Conservation (phyloP, 768 basidiomycete species). For the Boletus rex-veris region DNA sequence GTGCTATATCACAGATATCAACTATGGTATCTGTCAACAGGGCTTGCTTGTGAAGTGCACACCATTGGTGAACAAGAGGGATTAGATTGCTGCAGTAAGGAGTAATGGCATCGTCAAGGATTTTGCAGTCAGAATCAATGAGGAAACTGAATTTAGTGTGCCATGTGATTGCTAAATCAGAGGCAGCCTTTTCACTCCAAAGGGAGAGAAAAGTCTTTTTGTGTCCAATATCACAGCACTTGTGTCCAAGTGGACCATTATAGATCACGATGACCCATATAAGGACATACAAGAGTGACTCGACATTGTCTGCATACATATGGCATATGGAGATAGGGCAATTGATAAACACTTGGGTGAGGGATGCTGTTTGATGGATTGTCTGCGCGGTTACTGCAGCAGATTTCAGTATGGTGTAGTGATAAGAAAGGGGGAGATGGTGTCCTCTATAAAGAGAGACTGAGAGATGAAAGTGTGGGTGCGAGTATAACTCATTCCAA, state of each 20-base stretch:
- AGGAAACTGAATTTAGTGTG: background rate
- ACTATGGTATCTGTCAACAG: too few species aligned
- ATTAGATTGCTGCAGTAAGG: background rate
- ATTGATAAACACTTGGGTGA: too few species aligned
- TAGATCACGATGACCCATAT: background rate
- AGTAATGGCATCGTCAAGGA: background rate
- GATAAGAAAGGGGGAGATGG: too few species aligned
- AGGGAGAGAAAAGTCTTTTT: background rate
- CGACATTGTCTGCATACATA: background rate
- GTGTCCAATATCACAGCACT: background rate
- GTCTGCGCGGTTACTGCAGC: too few species aligned
- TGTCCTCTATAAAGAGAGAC: too few species aligned
- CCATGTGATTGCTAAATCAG: background rate
- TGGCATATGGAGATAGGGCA: too few species aligned
- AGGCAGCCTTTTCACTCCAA: background rate
- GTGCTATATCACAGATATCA: too few species aligned
- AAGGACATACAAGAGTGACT: background rate
- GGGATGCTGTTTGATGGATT: too few species aligned
- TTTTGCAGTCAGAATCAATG: background rate
- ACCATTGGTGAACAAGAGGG: background rate
- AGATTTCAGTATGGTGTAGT: too few species aligned
- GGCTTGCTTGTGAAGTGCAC: too few species aligned
- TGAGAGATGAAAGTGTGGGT: too few species aligned
- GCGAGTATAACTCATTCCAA: too few species aligned
- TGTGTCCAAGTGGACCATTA: background rate